These are phyloP conservation scores for Magnolia officinalis DNA, from an alignment of 164 flowering plant species.

Conservation along the genomic window DNA sequence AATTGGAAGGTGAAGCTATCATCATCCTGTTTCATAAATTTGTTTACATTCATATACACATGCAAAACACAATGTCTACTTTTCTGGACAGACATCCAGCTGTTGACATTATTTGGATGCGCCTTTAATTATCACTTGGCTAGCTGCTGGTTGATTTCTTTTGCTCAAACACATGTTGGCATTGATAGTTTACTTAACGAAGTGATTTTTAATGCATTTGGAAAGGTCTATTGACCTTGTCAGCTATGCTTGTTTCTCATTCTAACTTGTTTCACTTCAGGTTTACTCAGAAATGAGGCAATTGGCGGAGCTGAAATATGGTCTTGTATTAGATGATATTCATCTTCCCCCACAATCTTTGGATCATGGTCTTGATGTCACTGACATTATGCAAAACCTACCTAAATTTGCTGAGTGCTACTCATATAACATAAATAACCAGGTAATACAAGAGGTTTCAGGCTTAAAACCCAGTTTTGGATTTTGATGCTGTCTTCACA, in stretches of 20 bases:
- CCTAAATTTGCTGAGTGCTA: constrained; percentile 17
- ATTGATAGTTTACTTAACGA: background rate
- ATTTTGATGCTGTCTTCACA: constrained; percentile 5
- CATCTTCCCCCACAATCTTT: constrained; percentile 20
- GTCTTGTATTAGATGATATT: constrained; percentile 23
- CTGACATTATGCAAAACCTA: constrained; percentile 19
- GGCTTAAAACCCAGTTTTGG: background rate
- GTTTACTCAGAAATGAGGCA: constrained; percentile 31
- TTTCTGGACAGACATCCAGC: background rate
- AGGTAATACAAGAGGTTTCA: constrained; percentile 12
- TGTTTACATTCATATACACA: background rate
- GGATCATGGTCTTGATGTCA: constrained; percentile 17
- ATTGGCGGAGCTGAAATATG: constrained; percentile 29
- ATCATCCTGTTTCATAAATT: background rate
- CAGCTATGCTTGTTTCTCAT: constrained; percentile 1
- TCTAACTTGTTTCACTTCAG: constrained; percentile 12
- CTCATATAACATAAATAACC: constrained; percentile 22
- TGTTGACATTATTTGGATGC: too few relatives aligned
- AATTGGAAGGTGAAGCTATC: constrained; percentile 25
- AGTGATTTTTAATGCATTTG: background rate
- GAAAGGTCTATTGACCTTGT: background rate
- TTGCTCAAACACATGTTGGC: background rate
- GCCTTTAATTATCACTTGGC: background rate
- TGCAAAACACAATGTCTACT: background rate
- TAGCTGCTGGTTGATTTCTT: background rate